phyloP scores from a whole-genome alignment of 1,284 basidiomycete genomes.

The Sanghuangporus baumii region DNA sequence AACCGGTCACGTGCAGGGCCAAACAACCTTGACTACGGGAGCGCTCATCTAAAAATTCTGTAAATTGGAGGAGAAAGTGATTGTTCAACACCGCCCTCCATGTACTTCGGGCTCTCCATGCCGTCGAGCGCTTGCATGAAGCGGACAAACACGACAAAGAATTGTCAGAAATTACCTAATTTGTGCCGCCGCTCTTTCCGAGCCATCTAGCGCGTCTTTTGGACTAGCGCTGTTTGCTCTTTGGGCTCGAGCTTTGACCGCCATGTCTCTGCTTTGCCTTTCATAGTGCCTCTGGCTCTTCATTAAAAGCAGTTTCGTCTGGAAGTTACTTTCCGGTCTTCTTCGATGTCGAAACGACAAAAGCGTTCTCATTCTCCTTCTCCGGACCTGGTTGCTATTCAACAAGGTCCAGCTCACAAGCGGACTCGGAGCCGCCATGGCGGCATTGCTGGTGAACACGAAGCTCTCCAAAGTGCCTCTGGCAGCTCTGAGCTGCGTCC shows the following conservation, averaged over 20 bases:
- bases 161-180: not conserved
- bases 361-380: constrained; percentile 3
- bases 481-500: not conserved
- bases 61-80: not conserved
- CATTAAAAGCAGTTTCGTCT: no score
- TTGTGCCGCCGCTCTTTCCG: not conserved
- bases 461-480: not conserved
- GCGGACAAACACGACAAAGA: not conserved
- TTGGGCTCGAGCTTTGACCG: not conserved
- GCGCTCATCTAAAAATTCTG: not conserved
- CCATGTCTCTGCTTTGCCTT: not conserved
- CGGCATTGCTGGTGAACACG: not conserved
- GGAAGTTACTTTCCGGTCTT: not conserved
- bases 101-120: not conserved
- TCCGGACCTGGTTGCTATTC: not conserved
- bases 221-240: not conserved
- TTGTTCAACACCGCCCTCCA: constrained; percentile 2
- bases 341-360: constrained; percentile 6
- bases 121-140: not conserved
- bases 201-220: no score
- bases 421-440: not conserved
- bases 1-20: not conserved
- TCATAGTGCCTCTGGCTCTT: not conserved
- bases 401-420: constrained; percentile 1
- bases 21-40: not conserved